Evolutionary conservation across 148 eudicot species (phyloP).

Genomic region (Drosera capensis): DNA sequence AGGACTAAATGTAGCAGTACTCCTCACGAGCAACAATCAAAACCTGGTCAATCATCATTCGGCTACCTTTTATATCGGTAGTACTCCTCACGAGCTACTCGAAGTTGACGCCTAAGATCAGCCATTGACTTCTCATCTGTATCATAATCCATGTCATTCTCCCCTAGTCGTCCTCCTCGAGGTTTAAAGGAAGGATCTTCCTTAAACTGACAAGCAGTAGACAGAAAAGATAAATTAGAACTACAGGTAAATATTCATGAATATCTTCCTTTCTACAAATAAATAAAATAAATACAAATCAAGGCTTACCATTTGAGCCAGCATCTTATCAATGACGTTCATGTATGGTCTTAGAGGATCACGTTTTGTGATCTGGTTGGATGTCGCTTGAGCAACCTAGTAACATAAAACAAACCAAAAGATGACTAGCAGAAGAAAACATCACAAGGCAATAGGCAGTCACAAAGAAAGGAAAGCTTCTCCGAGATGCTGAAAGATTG

Average conservation of each 20-base stretch:
- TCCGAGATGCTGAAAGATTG: too few relatives aligned
- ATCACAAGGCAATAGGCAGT: conserved; percentile 1
- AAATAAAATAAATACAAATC: background rate
- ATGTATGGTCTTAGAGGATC: conserved; percentile 75
- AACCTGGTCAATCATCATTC: too few relatives aligned
- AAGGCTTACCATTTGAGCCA: conserved; percentile 62
- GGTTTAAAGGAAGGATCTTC: conserved; percentile 92
- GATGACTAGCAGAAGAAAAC: background rate
- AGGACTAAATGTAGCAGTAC: too few relatives aligned
- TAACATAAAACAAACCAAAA: background rate
- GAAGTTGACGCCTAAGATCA: conserved; percentile 72
- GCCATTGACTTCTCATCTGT: conserved; percentile 95
- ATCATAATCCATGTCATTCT: conserved; percentile 92
- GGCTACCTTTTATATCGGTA: conserved; percentile 68
- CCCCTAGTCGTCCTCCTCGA: conserved; percentile 82
- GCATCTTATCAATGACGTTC: conserved; percentile 79
- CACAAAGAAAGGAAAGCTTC: conserved; percentile 1
- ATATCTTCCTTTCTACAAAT: background rate
- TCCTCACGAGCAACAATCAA: too few relatives aligned
- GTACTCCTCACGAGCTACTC: conserved; percentile 69
- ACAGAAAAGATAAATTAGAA: background rate
- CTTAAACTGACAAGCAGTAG: conserved; percentile 26
- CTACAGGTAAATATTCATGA: background rate
- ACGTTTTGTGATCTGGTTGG: conserved; percentile 88
- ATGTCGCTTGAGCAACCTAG: conserved; percentile 91